A percentile compares a stretch with the other conserved stretches of the same genome.
These are phyloP conservation scores for Penicillium sp. DNA, from an alignment of 2,329 filamentous ascomycete genomes.

Conservation along the genomic window DNA sequence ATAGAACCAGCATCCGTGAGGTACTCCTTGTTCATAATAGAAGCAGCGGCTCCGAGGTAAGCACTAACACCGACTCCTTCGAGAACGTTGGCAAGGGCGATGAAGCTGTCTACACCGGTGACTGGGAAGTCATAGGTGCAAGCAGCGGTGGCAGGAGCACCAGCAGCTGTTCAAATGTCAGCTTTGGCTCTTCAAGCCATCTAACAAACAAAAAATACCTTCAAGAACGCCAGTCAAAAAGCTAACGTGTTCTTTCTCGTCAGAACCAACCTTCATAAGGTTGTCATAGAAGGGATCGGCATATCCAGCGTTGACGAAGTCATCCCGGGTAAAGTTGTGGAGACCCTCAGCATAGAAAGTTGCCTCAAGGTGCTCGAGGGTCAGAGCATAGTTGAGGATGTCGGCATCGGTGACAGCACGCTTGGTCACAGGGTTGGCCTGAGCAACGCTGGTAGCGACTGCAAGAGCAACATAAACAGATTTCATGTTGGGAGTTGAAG, in stretches of 20 bases:
- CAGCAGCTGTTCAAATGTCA: constrained; percentile 35
- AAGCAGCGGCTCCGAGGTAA: constrained; percentile 61
- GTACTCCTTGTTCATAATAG: constrained; percentile 57
- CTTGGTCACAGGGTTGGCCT: no score
- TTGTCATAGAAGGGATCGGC: constrained; percentile 56
- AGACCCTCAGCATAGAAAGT: constrained; percentile 63
- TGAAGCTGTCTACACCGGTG: constrained; percentile 47
- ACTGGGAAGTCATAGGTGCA: constrained; percentile 59
- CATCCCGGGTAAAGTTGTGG: constrained; percentile 53
- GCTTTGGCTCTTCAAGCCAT: background rate
- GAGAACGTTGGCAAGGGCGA: constrained; percentile 53
- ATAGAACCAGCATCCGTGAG: constrained; percentile 62
- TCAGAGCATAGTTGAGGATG: constrained; percentile 25
- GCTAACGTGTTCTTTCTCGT: constrained; percentile 59
- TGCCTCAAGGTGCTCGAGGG: constrained; percentile 58
- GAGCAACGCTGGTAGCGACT: no score
- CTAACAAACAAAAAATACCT: constrained; percentile 3
- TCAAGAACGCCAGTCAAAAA: constrained; percentile 52
- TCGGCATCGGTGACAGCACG: constrained; percentile 4
- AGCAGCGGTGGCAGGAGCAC: constrained; percentile 50
- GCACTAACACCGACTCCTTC: constrained; percentile 52
- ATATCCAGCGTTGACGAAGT: constrained; percentile 56
- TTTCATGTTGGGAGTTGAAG: no score
- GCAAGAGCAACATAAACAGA: no score
- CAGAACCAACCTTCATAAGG: constrained; percentile 54